Percentiles rank a stretch among this genome's conserved stretches.
Conservation (phyloP, 495 filamentous ascomycete species). For the Talaromyces nanjingensis region DNA sequence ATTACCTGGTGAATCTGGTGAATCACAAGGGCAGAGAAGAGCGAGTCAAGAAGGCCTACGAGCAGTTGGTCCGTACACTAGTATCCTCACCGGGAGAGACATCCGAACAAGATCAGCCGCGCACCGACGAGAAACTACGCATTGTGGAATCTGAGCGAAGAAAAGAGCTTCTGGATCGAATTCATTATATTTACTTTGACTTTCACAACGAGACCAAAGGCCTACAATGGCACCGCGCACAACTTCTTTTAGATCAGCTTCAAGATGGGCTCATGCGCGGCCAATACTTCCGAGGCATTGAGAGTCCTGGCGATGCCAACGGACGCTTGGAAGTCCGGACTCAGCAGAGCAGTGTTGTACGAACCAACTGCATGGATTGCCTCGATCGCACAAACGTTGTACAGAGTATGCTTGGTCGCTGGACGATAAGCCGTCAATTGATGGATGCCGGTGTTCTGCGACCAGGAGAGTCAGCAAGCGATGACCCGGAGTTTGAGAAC, state of each 20-base stretch:
- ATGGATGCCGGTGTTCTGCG: constrained; percentile 70
- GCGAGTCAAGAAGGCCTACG: constrained; percentile 83
- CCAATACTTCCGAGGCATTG: constrained; percentile 87
- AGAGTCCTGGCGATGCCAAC: constrained; percentile 64
- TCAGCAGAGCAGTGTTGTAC: constrained; percentile 76
- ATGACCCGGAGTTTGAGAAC: constrained; percentile 71
- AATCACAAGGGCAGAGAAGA: constrained; percentile 90
- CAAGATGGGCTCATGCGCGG: constrained; percentile 63
- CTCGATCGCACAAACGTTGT: constrained; percentile 97
- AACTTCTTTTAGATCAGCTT: constrained; percentile 76
- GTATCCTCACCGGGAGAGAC: constrained; percentile 61
- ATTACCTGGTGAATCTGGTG: constrained; percentile 92
- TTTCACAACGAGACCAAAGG: constrained; percentile 97
- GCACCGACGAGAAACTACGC: constrained; percentile 73
- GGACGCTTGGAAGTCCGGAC: constrained; percentile 71
- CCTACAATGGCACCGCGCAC: constrained; percentile 84
- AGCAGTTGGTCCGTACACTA: constrained; percentile 71
- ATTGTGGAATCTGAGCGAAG: constrained; percentile 57
- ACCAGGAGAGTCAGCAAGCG: constrained; percentile 59
- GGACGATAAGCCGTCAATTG: constrained; percentile 79
- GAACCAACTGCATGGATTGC: constrained; percentile 99
- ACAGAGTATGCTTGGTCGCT: constrained; percentile 88
- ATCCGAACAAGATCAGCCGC: constrained; percentile 42
- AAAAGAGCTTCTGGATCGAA: constrained; percentile 61
- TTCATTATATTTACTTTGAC: constrained; percentile 97